Conservation (phyloP, 805 yeast genomes). For the Yarrowia alimentaria region DNA sequence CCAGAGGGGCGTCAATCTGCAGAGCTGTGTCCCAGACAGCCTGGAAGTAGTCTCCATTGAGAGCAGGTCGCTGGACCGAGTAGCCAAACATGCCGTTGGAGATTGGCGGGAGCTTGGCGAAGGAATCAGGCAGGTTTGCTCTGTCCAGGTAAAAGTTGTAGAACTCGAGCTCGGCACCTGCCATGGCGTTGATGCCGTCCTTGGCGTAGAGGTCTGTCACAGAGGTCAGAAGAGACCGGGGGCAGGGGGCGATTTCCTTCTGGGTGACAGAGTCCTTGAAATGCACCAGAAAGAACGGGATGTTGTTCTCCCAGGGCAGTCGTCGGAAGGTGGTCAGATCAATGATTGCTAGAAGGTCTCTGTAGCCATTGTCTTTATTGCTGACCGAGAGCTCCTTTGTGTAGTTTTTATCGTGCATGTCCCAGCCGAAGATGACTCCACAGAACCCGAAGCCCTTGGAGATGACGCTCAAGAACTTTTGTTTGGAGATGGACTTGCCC, state of each 20-base stretch:
- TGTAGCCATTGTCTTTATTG: slow-evolving; percentile 37
- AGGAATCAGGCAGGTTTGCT: slow-evolving; percentile 32
- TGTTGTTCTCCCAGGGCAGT: slow-evolving; percentile 38
- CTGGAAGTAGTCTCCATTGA: slow-evolving; percentile 37
- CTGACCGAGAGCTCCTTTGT: slow-evolving; percentile 35
- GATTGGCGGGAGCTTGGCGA: slow-evolving; percentile 33
- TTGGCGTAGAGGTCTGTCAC: slow-evolving; percentile 30
- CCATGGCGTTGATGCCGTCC: slow-evolving; percentile 33
- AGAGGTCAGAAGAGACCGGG: slow-evolving; percentile 36
- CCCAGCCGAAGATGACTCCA: slow-evolving; percentile 41
- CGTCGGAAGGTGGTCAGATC: slow-evolving; percentile 34
- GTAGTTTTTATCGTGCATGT: slow-evolving; percentile 39
- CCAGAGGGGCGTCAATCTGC: slow-evolving; percentile 35
- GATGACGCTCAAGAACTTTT: slow-evolving; percentile 35
- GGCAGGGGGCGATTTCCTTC: slow-evolving; percentile 37
- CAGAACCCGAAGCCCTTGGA: slow-evolving; percentile 41
- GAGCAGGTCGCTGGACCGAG: slow-evolving; percentile 39
- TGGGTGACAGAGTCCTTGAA: slow-evolving; percentile 34
- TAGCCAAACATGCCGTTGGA: slow-evolving; percentile 42
- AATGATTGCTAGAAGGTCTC: slow-evolving; percentile 37
- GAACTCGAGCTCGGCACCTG: slow-evolving; percentile 41
- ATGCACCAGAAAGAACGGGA: slow-evolving; percentile 37
- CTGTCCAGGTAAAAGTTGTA: slow-evolving; percentile 36
- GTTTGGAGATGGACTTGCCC: slow-evolving; percentile 39
- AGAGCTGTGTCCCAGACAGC: slow-evolving; percentile 34